These are phyloP conservation scores for Neurospora sp. DNA, from an alignment of 495 filamentous ascomycete genomes.

Conservation along the genomic window DNA sequence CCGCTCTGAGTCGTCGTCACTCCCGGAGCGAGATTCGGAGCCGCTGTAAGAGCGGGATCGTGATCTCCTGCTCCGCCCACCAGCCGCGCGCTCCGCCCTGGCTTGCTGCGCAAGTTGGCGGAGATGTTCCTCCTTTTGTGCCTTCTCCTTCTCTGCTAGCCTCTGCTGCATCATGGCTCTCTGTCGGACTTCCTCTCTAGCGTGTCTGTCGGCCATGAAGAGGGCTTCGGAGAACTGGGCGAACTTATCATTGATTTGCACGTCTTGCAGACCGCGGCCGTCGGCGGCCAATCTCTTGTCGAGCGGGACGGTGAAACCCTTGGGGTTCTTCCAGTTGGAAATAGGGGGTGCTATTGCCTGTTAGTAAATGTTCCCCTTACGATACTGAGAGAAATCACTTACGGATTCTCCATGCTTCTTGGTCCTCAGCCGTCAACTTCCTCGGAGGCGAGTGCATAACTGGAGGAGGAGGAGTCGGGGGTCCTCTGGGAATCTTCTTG, in stretches of 20 bases:
- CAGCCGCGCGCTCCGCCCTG: constrained; percentile 61
- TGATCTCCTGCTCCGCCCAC: constrained; percentile 37
- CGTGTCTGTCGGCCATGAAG: constrained; percentile 88
- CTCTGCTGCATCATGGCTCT: constrained; percentile 92
- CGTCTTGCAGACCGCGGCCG: constrained; percentile 84
- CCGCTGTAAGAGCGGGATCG: constrained; percentile 42
- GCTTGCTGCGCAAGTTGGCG: constrained; percentile 86
- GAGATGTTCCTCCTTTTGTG: constrained; percentile 86
- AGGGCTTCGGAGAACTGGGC: constrained; percentile 92
- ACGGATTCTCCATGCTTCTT: constrained; percentile 86
- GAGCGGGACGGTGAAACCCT: constrained; percentile 92
- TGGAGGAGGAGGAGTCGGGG: constrained; percentile 84
- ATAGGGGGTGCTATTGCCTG: constrained; percentile 56
- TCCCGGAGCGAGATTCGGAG: constrained; percentile 51
- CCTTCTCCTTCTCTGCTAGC: constrained; percentile 92
- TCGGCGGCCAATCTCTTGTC: constrained; percentile 97
- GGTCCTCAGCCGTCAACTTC: constrained; percentile 93
- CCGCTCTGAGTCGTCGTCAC: constrained; percentile 53
- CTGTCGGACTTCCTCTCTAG: constrained; percentile 89
- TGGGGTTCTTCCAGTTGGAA: constrained; percentile 98
- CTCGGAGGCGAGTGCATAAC: constrained; percentile 92
- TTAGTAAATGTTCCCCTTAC: not conserved
- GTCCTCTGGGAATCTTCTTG: constrained; percentile 94
- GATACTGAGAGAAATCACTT: not conserved
- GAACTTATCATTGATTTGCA: constrained; percentile 98